Evolutionary conservation across 2,329 filamentous ascomycete genomes (phyloP).

Genomic region (Ustulina deusta): DNA sequence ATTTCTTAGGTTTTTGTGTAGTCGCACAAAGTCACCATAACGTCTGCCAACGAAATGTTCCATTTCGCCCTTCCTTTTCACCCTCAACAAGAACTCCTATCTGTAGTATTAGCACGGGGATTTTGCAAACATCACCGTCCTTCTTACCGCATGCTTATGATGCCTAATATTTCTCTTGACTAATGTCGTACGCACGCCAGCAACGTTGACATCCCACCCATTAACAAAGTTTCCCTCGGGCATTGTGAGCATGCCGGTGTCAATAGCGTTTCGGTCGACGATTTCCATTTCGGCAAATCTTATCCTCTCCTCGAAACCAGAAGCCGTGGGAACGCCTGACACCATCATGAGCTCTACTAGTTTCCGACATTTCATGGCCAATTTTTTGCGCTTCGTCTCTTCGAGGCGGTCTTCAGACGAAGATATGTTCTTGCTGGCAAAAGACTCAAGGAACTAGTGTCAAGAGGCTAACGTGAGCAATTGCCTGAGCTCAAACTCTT

Average conservation of each 20-base stretch:
- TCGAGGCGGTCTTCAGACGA: constrained; percentile 96
- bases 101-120: constrained; percentile 30
- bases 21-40: constrained; percentile 86
- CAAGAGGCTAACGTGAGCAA: constrained; percentile 6
- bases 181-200: constrained; percentile 83
- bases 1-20: constrained; percentile 82
- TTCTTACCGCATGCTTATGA: constrained; percentile 87
- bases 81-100: constrained; percentile 88
- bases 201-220: constrained; percentile 97
- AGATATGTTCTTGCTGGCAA: constrained; percentile 96
- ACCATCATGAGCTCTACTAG: constrained; percentile 99
- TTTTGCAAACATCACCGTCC: neutral
- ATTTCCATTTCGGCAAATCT: constrained; percentile 97
- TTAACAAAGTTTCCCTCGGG: constrained; percentile 94
- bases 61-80: constrained; percentile 79
- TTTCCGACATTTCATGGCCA: constrained; percentile 94
- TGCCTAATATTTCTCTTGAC: constrained; percentile 88
- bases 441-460: constrained; percentile 89
- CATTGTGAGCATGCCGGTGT: constrained; percentile 86
- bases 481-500: neutral
- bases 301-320: constrained; percentile 97
- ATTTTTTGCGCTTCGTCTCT: constrained; percentile 92
- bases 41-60: constrained; percentile 85
- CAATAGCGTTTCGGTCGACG: constrained; percentile 91
- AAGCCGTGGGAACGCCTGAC: constrained; percentile 93